Conservation (phyloP, 2,329 filamentous ascomycete genomes). For the Herpomyces periplanetae region DNA sequence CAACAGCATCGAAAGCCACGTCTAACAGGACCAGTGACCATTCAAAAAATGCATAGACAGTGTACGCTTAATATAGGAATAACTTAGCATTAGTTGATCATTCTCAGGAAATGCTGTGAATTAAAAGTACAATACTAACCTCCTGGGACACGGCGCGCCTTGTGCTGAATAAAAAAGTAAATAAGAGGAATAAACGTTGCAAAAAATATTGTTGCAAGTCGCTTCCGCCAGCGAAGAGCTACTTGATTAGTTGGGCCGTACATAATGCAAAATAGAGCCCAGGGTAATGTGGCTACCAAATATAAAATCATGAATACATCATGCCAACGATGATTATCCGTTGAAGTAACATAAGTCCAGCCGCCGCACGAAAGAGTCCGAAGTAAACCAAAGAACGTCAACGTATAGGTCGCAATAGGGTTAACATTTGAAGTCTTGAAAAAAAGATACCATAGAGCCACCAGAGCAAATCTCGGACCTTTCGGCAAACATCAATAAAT, state of each 20-base stretch:
- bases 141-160: conserved; percentile 67
- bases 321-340: conserved; percentile 91
- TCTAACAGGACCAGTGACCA: conserved; percentile 84
- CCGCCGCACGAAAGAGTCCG: conserved; percentile 76
- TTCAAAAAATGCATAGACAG: conserved; percentile 86
- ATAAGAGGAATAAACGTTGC: conserved; percentile 56
- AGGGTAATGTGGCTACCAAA: conserved; percentile 63
- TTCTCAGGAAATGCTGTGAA: too few species aligned
- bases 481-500: too few species aligned
- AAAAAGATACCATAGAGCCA: conserved; percentile 71
- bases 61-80: conserved; percentile 29
- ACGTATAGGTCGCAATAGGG: conserved; percentile 33
- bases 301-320: conserved; percentile 99
- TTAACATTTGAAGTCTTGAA: conserved; percentile 35
- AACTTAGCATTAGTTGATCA: too few species aligned
- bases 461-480: conserved; percentile 65
- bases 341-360: conserved; percentile 95
- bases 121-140: conserved; percentile 16
- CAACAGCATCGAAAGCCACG: conserved; percentile 81
- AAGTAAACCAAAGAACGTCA: conserved; percentile 40
- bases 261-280: conserved; percentile 63
- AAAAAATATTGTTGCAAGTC: conserved; percentile 47
- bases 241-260: conserved; percentile 47
- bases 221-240: conserved; percentile 60
- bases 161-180: conserved; percentile 96